Evolutionary conservation across 192 early-diverging fungal species (phyloP), one percentile per base, ranked within the genome.

Genomic region (Dispira parvispora): DNA sequence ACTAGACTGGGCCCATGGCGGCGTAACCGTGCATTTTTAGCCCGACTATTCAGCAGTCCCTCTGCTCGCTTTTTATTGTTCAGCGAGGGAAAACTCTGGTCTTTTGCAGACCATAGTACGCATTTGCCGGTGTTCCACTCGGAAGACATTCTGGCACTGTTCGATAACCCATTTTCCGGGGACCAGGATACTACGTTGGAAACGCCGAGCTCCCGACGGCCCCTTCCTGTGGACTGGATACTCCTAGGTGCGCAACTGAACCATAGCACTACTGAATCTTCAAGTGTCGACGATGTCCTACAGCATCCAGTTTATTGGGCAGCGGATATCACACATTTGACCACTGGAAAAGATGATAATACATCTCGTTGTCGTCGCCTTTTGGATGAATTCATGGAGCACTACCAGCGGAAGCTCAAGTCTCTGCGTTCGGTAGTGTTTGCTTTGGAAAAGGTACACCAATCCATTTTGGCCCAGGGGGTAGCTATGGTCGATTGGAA

Each of bases 401-500:
- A 26, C 55, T n/a, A 42, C 32, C 0, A 57, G 1, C 8, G 18
- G 27, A 18, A 42, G 27, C 42, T 57, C 10, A 38, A 16, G 27
- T 27, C 58, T 10, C 42, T 61, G 38, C 10, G 42, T n/a, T n/a
- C 11, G 58, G 43, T 25, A 0, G 18, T 11, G 42, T 20, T 32
- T n/a, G 42, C 20, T 18, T 13, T 61, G 20, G n/a, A 11, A n/a
- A 8, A 2, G 11, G 18, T 11, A 45, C 11, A n/a, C 11, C 20
- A 8, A 16, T 14, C 43, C 12, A 20, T 43, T 45, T n/a, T 45
- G 18, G 32, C 58, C 13, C 42, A 43, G 23, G 55, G 11, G 11
- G 18, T 32, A 57, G 42, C 32, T 16, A 25, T 32, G 58, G 43
- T 61, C n/a, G 58, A 61, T 25, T 61, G 58, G 58, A 61, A 61